A percentile compares a stretch with the other conserved stretches of the same genome.
Conservation (phyloP, 176 grass and related monocot genomes). For the Echinochloa phyllopogon region DNA sequence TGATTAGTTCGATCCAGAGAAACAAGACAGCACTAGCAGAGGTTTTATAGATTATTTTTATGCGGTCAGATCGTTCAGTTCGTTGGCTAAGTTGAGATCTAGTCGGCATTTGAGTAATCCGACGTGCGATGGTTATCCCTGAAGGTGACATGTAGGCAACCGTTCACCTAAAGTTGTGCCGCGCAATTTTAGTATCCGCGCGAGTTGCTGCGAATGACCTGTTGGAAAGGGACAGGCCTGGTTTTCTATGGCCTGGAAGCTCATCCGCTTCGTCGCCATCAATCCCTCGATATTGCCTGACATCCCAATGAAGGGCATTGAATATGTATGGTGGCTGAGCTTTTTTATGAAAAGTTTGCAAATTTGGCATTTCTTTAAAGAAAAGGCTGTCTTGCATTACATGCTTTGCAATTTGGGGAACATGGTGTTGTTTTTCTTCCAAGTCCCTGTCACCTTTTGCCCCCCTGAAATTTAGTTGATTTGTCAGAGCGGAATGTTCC, state of each 20-base stretch:
- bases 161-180: too few species aligned
- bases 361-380: not conserved
- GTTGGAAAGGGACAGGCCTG: not conserved
- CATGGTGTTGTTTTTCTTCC: not conserved
- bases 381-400: not conserved
- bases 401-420: not conserved
- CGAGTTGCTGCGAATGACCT: not conserved
- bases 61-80: not conserved
- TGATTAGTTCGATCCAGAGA: too few species aligned
- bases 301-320: not conserved
- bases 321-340: not conserved
- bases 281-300: not conserved
- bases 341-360: not conserved
- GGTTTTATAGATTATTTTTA: too few species aligned
- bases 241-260: not conserved
- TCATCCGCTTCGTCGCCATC: constrained; percentile 14
- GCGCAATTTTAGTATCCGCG: not conserved
- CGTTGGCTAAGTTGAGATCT: not conserved
- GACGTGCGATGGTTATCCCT: constrained; percentile 1
- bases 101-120: not conserved
- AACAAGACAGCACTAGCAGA: not conserved
- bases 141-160: not conserved
- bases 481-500: not conserved
- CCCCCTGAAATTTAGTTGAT: not conserved
- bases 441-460: not conserved